Conservation (phyloP, 495 filamentous ascomycete species). For the Viridothelium virens region DNA sequence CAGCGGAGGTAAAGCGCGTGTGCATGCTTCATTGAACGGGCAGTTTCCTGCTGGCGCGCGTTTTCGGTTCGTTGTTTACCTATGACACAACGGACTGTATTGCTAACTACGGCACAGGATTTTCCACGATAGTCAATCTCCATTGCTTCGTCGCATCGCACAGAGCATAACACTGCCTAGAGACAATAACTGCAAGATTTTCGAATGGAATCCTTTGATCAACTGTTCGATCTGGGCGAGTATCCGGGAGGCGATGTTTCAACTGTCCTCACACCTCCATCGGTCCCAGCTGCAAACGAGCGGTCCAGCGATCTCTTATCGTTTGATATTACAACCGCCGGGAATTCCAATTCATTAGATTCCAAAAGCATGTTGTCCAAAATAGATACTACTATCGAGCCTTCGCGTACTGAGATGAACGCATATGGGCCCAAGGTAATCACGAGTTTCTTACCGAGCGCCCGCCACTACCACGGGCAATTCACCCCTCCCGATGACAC, state of each 20-base stretch:
- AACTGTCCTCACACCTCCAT: background rate
- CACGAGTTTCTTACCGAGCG: background rate
- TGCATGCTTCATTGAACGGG: too few relatives aligned
- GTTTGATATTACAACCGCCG: background rate
- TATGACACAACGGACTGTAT: too few relatives aligned
- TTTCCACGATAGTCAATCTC: too few relatives aligned
- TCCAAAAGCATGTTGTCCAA: background rate
- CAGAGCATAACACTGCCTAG: too few relatives aligned
- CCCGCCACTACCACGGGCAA: constrained; percentile 21
- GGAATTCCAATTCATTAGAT: background rate
- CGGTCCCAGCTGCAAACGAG: background rate
- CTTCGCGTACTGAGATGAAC: background rate
- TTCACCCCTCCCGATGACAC: constrained; percentile 28
- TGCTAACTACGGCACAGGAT: too few relatives aligned
- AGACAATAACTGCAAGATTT: background rate
- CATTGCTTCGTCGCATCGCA: too few relatives aligned
- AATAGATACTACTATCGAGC: background rate
- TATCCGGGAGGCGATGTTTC: background rate
- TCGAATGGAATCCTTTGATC: background rate
- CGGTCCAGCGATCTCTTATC: background rate
- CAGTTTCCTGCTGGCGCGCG: too few relatives aligned
- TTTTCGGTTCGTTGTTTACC: too few relatives aligned
- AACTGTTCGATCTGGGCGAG: background rate
- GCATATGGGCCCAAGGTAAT: background rate
- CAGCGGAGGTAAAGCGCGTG: too few relatives aligned